phyloP scores from a whole-genome alignment of 2,329 filamentous ascomycete genomes.

The Aspergillus phoenicis region DNA sequence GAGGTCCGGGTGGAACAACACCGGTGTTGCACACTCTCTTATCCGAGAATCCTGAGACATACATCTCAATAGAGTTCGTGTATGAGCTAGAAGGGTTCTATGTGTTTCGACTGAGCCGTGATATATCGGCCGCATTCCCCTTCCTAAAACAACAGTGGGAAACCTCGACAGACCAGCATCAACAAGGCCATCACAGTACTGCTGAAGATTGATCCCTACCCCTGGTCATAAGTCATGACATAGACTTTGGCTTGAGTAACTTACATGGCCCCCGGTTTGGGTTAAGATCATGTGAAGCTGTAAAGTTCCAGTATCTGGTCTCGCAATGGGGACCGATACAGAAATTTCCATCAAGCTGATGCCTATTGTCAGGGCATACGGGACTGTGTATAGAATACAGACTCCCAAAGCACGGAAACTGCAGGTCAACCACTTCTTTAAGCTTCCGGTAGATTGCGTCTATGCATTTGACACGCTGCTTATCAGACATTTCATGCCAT shows the following conservation, averaged over 20 bases:
- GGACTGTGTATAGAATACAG: conserved; percentile 36
- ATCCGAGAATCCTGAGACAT: conserved; percentile 34
- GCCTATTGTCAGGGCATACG: conserved; percentile 5
- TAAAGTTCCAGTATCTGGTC: conserved; percentile 29
- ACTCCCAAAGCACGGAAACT: conserved; percentile 41
- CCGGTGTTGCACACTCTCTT: conserved; percentile 30
- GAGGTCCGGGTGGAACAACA: conserved; percentile 45
- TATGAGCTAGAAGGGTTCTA: conserved; percentile 33
- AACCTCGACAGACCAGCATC: conserved; percentile 43
- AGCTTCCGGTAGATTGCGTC: conserved; percentile 12
- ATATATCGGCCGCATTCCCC: conserved; percentile 33
- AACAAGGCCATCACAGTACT: conserved; percentile 42
- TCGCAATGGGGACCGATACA: conserved; percentile 37
- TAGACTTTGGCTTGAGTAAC: conserved; percentile 12
- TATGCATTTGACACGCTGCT: conserved; percentile 32
- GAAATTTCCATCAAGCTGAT: conserved; percentile 29
- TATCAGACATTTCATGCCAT: conserved; percentile 35
- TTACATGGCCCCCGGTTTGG: conserved; percentile 46
- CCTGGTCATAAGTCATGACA: conserved; percentile 11
- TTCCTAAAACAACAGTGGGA: conserved; percentile 25
- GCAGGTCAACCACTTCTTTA: conserved; percentile 21
- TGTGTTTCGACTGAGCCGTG: conserved; percentile 41
- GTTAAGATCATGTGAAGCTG: conserved; percentile 31
- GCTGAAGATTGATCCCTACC: conserved; percentile 37
- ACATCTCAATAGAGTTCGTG: conserved; percentile 32